A percentile compares a stretch with the other conserved stretches of the same genome.
Conservation (phyloP, 83 land plant genomes). For the Isoetes engelmannii region DNA sequence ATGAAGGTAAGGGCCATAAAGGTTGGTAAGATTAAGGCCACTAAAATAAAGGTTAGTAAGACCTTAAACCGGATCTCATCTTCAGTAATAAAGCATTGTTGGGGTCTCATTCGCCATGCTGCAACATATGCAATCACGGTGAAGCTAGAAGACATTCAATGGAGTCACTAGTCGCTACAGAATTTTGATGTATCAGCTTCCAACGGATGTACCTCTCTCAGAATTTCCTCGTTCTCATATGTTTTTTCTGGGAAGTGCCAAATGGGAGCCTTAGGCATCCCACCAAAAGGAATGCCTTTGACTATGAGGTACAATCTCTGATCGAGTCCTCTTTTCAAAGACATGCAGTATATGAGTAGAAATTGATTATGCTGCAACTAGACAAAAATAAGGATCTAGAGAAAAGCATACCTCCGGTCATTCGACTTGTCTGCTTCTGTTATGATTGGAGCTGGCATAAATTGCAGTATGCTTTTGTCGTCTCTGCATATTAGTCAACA, state of each 20-base stretch:
- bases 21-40: too few species aligned
- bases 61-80: too few species aligned
- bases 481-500: too few species aligned
- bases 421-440: slow-evolving; percentile 88
- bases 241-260: slow-evolving; percentile 99
- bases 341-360: slow-evolving; percentile 37
- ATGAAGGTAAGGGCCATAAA: too few species aligned
- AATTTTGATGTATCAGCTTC: background rate
- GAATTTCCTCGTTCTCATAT: slow-evolving; percentile 66
- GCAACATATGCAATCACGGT: too few species aligned
- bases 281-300: slow-evolving; percentile 54
- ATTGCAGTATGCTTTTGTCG: slow-evolving; percentile 14
- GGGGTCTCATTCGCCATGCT: too few species aligned
- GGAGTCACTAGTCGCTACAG: too few species aligned
- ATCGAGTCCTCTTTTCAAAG: slow-evolving; percentile 82
- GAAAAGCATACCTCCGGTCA: slow-evolving; percentile 44
- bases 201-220: slow-evolving; percentile 48
- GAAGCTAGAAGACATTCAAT: too few species aligned
- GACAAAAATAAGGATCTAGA: background rate
- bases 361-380: background rate
- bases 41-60: too few species aligned
- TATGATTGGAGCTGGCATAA: slow-evolving; percentile 71
- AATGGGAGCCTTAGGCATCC: slow-evolving; percentile 48
- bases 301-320: slow-evolving; percentile 82
- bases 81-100: too few species aligned